Evolutionary conservation across 805 yeast genomes (phyloP), one percentile per base, ranked within the genome.

Genomic region (Grigorovia transvaalensis): DNA sequence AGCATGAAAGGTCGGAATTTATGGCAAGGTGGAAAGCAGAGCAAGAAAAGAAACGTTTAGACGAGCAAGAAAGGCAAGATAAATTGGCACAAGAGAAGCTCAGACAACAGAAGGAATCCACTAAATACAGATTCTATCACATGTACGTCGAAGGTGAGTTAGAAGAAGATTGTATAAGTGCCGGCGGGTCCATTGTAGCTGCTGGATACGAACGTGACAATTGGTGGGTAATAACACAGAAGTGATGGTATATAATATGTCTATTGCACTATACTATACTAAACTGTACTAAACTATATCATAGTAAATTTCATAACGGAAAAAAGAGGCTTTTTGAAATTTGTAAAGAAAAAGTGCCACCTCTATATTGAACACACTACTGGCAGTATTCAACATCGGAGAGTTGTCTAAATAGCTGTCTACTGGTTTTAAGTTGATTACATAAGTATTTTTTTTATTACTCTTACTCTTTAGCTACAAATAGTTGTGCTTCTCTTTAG

Each of bases 131-230:
- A 59, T 93, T 82, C 62, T 93, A 93, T 61, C 99, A 93, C 65
- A 69, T 93, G 47, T 93, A 93, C 66, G 77, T 75, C 52, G 69
- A 85, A 54, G 97, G 96, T 1, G 99, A 93, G 64, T 72, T 93
- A 45, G 84, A 76, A 47, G 78, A 77, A 5, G 88, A 91, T 60
- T 85, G 86, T 27, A 62, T 58, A 19, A 61, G 62, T 27, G 96
- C 96, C 0, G 96, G 96, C 1, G 90, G 84, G 1, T 57, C 51
- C 4, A 73, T 90, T 0, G 74, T 85, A 0, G 80, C 77, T 29
- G 71, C 77, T 45, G 99, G 99, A 0, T 93, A 91, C 63, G 98
- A 93, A 65, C 80, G 78, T 62, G 99, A 91, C 64, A 91, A 91
- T 62, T 93, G 98, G 98, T 91, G 96, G 86, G 82, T 74, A 2